Base-by-base conservation (phyloP, 2,329 filamentous ascomycete genomes). In the Metarhizium guizhouense region DNA sequence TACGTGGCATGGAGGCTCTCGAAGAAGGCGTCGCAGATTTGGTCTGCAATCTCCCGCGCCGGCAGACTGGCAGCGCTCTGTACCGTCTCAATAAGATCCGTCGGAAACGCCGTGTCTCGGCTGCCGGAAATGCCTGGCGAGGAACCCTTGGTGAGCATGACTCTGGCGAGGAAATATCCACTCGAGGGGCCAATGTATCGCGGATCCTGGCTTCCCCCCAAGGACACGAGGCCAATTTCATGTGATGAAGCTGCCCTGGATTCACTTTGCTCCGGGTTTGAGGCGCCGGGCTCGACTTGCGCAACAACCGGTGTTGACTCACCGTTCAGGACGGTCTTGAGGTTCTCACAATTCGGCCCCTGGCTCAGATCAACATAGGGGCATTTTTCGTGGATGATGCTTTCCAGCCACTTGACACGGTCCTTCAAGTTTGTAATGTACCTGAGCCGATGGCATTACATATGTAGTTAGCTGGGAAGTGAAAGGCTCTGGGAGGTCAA, bases 181-280 rank as follows among this genome's bases (percentile, higher is more conserved):
- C 78, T 81, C 0, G 79, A 82, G 2, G 79, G 79, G 0, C 79
- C 79, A 14, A 82, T 76, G 51, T 82, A 82, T 56, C 76, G 70
- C 3, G 74, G 74, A 20, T 78, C 76, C 47, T 71, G 68, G 29
- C 73, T 76, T 3, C 70, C 70, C 2, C 74, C 76, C 1, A 81
- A 66, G 0, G 78, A 79, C 0, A 25, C 25, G 25, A 25, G 25
- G 25, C 25, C 25, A 4, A 25, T 25, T 25, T 25, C 25, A 25
- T 25, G 25, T 4, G 25, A 25, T 4, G 25, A 4, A 1, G 25
- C 25, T 25, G 25, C 25, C 25, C 25, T 25, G 25, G 25, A 25
- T 25, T 25, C 25, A 25, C 25, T 25, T 25, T 25, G 25, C 25
- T 25, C 25, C 25, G 25, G 25, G 25, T 25, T 25, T 25, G 25